Base-by-base conservation (phyloP, 805 yeast genomes). In the Candida alai region DNA sequence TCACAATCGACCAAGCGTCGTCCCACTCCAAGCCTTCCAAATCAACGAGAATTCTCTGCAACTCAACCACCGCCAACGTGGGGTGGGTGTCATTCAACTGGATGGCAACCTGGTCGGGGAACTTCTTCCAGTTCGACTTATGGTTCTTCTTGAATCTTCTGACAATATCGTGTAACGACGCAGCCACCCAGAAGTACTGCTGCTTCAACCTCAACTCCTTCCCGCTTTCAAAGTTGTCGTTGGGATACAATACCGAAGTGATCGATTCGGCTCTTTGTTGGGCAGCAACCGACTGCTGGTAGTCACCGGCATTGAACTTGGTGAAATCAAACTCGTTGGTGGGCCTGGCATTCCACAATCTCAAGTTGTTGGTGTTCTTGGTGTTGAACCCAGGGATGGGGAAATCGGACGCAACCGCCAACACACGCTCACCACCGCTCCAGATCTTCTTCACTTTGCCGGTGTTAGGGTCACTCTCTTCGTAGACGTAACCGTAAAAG, bases 81-180 rank as follows among this genome's bases (percentile, higher is more conserved):
- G 97, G 97, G 56, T 88, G 97, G 10, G 97, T 88, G 56, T 88
- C 97, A 56, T 88, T 88, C 58, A 89, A 74, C 65, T 89, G 97
- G 56, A 88, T 88, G 21, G 96, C 96, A 42, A 86, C 76, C 53
- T 80, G 80, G 41, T 84, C 90, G 13, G 95, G 77, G 57, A 88
- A 84, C 54, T 83, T 87, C 22, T 70, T 52, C 95, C 96, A 88
- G 30, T 87, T 74, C 49, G 77, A 71, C 48, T 73, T 73, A 43
- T 65, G 63, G 35, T 79, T 59, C 65, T 89, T 89, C 60, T 87
- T 81, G 65, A 84, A 88, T 52, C 97, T 76, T 56, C 97, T 80
- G 27, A 88, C 77, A 47, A 88, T 88, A 58, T 88, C 97, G 51
- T 84, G 87, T 47, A 89, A 72, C 11, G 96, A 85, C 21, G 97